Evolutionary conservation across 2,329 filamentous ascomycete genomes (phyloP).

Genomic region (Paecilomyces sp.): DNA sequence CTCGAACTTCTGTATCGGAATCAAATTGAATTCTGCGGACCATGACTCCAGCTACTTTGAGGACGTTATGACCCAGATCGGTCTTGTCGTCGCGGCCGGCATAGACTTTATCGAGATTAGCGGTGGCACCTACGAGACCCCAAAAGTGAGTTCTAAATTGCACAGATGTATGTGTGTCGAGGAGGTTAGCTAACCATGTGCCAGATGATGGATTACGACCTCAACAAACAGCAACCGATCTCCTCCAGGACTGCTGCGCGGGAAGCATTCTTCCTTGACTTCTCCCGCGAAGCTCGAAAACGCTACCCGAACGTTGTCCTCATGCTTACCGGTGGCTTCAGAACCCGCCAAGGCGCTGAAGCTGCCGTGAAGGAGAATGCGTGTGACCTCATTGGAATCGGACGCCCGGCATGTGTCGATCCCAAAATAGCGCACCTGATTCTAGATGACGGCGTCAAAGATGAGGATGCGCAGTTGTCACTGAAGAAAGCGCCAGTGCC

Average conservation of each 20-base stretch:
- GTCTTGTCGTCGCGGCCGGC: conserved; percentile 30
- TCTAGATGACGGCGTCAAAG: not conserved
- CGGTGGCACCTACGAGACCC: conserved; percentile 53
- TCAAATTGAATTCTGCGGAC: conserved; percentile 48
- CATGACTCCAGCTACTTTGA: conserved; percentile 30
- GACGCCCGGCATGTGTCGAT: conserved; percentile 39
- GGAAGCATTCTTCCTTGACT: conserved; percentile 64
- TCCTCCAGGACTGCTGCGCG: conserved; percentile 43
- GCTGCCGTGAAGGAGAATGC: conserved; percentile 39
- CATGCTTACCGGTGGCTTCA: conserved; percentile 59
- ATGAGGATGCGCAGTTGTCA: conserved; percentile 2
- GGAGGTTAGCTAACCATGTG: too few relatives aligned
- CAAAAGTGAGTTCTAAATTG: conserved; percentile 28
- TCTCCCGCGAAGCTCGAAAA: conserved; percentile 47
- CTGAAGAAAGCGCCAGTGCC: not conserved
- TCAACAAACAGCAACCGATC: not conserved
- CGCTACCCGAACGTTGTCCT: conserved; percentile 40
- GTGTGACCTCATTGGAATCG: conserved; percentile 46
- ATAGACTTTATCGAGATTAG: conserved; percentile 61
- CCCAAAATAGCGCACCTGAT: conserved; percentile 16
- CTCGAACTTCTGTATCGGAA: conserved; percentile 37
- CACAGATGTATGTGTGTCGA: too few relatives aligned
- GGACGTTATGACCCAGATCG: conserved; percentile 51
- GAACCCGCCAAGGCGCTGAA: conserved; percentile 45
- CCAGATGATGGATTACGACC: conserved; percentile 27